Conservation (phyloP, 208 protist genomes). For the Leishmania lainsoni region DNA sequence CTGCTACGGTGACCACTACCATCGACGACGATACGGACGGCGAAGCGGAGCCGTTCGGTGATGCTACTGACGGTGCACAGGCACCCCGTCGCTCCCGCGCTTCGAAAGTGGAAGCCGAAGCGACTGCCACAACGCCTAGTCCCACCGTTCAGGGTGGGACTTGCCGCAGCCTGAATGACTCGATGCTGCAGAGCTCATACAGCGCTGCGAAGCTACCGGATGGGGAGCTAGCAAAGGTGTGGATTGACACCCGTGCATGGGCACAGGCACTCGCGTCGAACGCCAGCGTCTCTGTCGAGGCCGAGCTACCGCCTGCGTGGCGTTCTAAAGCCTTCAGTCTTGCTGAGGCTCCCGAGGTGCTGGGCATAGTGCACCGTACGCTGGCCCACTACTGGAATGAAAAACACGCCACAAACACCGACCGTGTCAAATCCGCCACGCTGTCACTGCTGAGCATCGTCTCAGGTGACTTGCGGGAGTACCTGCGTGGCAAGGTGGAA, state of each 20-base stretch:
- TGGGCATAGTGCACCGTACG: conserved; percentile 62
- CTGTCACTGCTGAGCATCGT: conserved; percentile 86
- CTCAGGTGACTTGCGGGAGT: conserved; percentile 84
- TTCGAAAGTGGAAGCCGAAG: background rate
- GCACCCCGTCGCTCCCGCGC: background rate
- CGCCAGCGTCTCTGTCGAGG: conserved; percentile 60
- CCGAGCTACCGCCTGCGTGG: conserved; percentile 79
- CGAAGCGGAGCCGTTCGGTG: conserved; percentile 2
- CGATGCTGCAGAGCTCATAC: conserved; percentile 57
- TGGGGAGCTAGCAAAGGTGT: conserved; percentile 68
- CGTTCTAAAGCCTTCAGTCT: conserved; percentile 82
- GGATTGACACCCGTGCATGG: conserved; percentile 68
- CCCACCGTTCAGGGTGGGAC: background rate
- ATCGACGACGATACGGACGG: conserved; percentile 16
- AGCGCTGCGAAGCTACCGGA: conserved; percentile 44
- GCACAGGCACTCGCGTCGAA: conserved; percentile 77
- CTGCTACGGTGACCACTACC: background rate
- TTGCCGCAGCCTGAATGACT: conserved; percentile 31
- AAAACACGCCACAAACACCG: conserved; percentile 40
- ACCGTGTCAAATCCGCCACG: conserved; percentile 71
- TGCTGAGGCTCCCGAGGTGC: conserved; percentile 70
- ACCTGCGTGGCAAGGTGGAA: conserved; percentile 72
- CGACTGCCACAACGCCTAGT: background rate
- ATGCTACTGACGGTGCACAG: background rate
- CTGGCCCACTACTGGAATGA: conserved; percentile 77